phyloP scores from a whole-genome alignment of 306 rosid species.

The Pyrus bretschneideri region DNA sequence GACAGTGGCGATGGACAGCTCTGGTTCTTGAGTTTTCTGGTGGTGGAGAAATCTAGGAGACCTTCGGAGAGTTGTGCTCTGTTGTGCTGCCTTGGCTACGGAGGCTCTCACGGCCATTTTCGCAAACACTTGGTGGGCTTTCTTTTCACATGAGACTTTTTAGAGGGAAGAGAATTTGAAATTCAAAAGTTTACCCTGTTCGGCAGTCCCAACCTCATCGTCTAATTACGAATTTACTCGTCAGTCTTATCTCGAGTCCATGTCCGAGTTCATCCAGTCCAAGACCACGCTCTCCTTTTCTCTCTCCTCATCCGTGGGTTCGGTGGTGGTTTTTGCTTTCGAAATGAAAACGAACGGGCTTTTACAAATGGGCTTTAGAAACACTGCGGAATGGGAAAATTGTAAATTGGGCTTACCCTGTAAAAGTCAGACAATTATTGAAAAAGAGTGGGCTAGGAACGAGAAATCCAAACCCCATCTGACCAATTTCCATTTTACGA shows the following conservation, averaged over 20 bases:
- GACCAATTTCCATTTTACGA: neutral
- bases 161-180: conserved; percentile 24
- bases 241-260: neutral
- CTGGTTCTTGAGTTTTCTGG: neutral
- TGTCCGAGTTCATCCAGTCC: neutral
- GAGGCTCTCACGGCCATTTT: conserved; percentile 46
- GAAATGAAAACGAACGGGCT: no score
- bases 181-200: neutral
- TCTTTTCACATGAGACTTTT: neutral
- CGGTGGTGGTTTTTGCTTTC: no score
- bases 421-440: no score
- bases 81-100: conserved; percentile 4
- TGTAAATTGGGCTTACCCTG: neutral
- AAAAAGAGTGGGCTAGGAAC: neutral
- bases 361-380: no score
- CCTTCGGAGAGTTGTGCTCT: conserved; percentile 4
- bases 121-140: conserved; percentile 30
- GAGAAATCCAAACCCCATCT: neutral
- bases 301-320: neutral
- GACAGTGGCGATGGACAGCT: neutral
- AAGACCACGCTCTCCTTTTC: neutral
- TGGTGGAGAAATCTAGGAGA: conserved; percentile 16
- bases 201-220: neutral
- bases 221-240: neutral
- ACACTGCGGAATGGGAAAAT: no score